Conservation (phyloP, 345 rosid genomes). For the Mangifera indica region DNA sequence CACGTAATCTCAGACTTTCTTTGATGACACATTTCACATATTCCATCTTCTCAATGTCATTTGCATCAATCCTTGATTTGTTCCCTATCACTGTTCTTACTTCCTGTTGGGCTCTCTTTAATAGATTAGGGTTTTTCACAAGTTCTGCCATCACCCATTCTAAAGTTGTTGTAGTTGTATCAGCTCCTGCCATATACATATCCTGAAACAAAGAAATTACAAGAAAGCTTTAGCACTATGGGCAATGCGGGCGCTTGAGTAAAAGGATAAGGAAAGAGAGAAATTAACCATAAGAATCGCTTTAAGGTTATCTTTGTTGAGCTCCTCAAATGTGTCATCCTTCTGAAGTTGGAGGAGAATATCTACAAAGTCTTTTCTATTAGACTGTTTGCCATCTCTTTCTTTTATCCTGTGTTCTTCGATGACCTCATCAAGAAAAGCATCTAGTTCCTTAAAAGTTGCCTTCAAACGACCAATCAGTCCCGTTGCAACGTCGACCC, state of each 20-base stretch:
- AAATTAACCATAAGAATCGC: slow-evolving; percentile 30
- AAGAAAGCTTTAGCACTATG: no score
- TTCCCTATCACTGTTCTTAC: background rate
- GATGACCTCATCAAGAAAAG: slow-evolving; percentile 26
- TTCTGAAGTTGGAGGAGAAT: slow-evolving; percentile 30
- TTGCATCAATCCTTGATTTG: background rate
- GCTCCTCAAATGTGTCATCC: slow-evolving; percentile 16
- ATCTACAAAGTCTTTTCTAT: slow-evolving; percentile 23
- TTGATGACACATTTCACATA: slow-evolving; percentile 6
- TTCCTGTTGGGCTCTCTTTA: slow-evolving; percentile 13
- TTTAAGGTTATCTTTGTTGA: slow-evolving; percentile 26
- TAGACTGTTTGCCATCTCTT: slow-evolving; percentile 7
- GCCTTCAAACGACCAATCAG: slow-evolving; percentile 3
- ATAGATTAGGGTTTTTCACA: background rate
- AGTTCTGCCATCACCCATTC: slow-evolving; percentile 23
- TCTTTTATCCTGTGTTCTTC: background rate
- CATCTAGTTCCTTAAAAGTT: slow-evolving; percentile 18
- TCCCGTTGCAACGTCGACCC: slow-evolving; percentile 25
- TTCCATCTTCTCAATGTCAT: background rate
- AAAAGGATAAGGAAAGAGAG: background rate
- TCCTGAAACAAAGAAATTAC: background rate
- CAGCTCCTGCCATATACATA: slow-evolving; percentile 14
- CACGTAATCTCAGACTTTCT: background rate
- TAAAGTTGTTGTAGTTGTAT: background rate
- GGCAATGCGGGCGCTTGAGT: background rate